Percentiles rank a stretch among this genome's conserved stretches.
Conservation (phyloP, 2,329 filamentous ascomycete genomes). For the Aureobasidium sp. region DNA sequence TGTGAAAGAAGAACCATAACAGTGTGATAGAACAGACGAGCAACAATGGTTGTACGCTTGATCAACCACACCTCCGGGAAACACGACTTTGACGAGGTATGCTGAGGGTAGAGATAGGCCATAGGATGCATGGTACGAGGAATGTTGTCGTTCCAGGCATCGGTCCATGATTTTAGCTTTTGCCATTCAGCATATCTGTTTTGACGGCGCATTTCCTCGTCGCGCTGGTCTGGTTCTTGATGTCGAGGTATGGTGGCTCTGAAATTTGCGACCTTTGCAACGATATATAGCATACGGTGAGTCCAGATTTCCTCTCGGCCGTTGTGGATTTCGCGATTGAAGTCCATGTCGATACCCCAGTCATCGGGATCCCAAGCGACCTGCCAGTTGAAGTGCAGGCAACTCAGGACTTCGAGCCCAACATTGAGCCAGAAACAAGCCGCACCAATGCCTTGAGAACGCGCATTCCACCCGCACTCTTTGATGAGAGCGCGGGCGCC, state of each 20-base stretch:
- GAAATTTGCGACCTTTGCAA: slow-evolving; percentile 82
- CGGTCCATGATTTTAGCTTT: slow-evolving; percentile 68
- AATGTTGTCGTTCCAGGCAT: slow-evolving; percentile 69
- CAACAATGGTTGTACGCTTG: slow-evolving; percentile 72
- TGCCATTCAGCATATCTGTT: slow-evolving; percentile 69
- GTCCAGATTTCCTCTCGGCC: slow-evolving; percentile 79
- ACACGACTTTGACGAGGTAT: slow-evolving; percentile 59
- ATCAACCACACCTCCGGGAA: slow-evolving; percentile 89
- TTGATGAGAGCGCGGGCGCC: slow-evolving; percentile 79
- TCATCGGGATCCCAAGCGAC: slow-evolving; percentile 83
- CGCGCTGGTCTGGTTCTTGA: slow-evolving; percentile 50
- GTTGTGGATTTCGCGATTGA: slow-evolving; percentile 47
- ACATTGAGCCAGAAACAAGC: slow-evolving; percentile 95
- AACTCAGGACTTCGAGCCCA: slow-evolving; percentile 81
- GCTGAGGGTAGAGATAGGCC: slow-evolving; percentile 62
- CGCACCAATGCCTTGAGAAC: slow-evolving; percentile 66
- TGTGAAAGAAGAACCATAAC: slow-evolving; percentile 73
- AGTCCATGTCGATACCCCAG: slow-evolving; percentile 78
- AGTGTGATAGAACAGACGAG: slow-evolving; percentile 82
- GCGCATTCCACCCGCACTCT: slow-evolving; percentile 82
- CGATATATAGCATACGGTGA: slow-evolving; percentile 78
- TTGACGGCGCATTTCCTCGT: slow-evolving; percentile 56
- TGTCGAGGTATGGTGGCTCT: slow-evolving; percentile 59
- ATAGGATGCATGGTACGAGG: slow-evolving; percentile 84
- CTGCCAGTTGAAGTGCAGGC: slow-evolving; percentile 78